Conservation (phyloP, 1,284 basidiomycete species). For the Leccinum pallidistipes region DNA sequence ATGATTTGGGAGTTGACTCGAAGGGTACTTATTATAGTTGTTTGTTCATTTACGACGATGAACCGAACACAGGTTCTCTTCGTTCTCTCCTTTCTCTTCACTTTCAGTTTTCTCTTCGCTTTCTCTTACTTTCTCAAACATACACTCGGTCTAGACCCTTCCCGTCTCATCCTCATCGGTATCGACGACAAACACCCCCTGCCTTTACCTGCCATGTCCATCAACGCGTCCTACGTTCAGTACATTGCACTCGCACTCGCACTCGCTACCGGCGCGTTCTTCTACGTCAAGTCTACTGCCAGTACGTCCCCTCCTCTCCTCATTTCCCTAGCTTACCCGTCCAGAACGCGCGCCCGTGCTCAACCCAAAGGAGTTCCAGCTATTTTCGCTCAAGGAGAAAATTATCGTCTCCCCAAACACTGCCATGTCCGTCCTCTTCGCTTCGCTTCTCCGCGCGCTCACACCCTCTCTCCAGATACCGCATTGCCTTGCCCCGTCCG, state of each 20-base stretch:
- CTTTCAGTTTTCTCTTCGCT: constrained; percentile 48
- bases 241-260: constrained; percentile 40
- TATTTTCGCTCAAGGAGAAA: constrained; percentile 83
- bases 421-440: constrained; percentile 63
- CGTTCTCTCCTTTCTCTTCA: constrained; percentile 48
- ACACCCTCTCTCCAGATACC: constrained; percentile 62
- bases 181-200: constrained; percentile 45
- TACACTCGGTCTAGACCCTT: constrained; percentile 36
- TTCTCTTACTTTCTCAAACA: constrained; percentile 42
- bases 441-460: neutral
- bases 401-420: constrained; percentile 92
- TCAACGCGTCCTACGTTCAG: constrained; percentile 33
- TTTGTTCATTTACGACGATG: constrained; percentile 3
- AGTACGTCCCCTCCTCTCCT: constrained; percentile 36
- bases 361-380: constrained; percentile 75
- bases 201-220: constrained; percentile 23
- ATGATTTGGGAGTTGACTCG: too few species aligned
- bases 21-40: too few species aligned
- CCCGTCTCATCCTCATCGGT: constrained; percentile 30
- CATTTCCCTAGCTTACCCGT: constrained; percentile 22
- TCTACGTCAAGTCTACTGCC: constrained; percentile 47
- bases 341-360: constrained; percentile 66
- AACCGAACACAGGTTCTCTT: constrained; percentile 54
- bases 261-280: constrained; percentile 34
- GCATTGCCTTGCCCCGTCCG: constrained; percentile 77